A percentile compares a stretch with the other conserved stretches of the same genome.
Conservation (phyloP, 225 moss, liverwort and hornwort species). For the Bryum argenteum region DNA sequence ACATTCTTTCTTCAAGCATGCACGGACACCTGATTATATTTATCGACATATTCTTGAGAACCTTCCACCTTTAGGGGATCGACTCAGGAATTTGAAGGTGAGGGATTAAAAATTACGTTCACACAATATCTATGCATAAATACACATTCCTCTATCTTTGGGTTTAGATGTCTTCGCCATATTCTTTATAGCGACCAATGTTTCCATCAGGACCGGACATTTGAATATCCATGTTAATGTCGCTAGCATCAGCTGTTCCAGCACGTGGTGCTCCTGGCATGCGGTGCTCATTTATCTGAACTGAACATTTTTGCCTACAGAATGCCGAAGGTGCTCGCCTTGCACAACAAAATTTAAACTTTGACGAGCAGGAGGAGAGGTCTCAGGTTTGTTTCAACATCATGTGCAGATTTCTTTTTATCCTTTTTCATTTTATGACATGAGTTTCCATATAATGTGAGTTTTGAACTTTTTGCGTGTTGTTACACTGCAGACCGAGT, state of each 20-base stretch:
- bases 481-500: conserved; percentile 64
- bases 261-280: conserved; percentile 11
- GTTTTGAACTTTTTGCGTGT: conserved; percentile 11
- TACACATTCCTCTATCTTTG: not conserved
- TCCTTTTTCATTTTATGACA: not conserved
- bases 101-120: conserved; percentile 28
- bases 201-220: not conserved
- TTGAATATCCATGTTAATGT: not conserved
- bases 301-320: conserved; percentile 31
- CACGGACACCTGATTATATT: conserved; percentile 72
- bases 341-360: conserved; percentile 40
- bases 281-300: conserved; percentile 13
- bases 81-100: conserved; percentile 77
- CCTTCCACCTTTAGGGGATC: conserved; percentile 79
- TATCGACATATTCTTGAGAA: conserved; percentile 72
- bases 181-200: not conserved
- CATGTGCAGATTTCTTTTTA: not conserved
- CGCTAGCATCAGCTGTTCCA: not conserved
- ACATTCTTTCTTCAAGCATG: conserved; percentile 95
- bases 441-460: not conserved
- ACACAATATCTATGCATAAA: not conserved
- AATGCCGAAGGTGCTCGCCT: conserved; percentile 38
- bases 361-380: conserved; percentile 50
- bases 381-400: conserved; percentile 41
- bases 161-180: conserved; percentile 5